These are phyloP conservation scores for Apophysomyces sp. DNA, from an alignment of 371 early-diverging fungal species.

Conservation along the genomic window DNA sequence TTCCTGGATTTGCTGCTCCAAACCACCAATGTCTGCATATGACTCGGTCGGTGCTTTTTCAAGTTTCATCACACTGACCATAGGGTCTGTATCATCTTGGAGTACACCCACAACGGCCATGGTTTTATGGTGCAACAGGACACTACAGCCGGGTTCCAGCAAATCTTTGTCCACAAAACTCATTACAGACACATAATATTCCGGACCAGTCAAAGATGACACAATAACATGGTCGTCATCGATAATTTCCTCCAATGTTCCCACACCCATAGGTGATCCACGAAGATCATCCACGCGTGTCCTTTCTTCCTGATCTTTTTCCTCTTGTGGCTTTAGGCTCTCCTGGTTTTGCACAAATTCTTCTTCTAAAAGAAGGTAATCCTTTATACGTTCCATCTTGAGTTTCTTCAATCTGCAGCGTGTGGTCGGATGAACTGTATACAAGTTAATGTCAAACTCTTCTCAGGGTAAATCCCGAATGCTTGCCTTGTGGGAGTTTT, in stretches of 20 bases:
- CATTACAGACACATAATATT: slow-evolving; percentile 98
- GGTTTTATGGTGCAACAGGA: slow-evolving; percentile 97
- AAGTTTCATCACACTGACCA: slow-evolving; percentile 99
- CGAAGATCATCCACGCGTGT: slow-evolving; percentile 97
- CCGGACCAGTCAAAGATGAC: slow-evolving; percentile 94
- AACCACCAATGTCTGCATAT: slow-evolving; percentile 99
- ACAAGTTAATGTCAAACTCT: background rate
- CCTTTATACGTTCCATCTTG: slow-evolving; percentile 96
- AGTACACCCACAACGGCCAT: slow-evolving; percentile 97
- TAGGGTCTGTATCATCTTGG: slow-evolving; percentile 97
- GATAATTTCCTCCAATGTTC: slow-evolving; percentile 99
- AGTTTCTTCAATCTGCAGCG: slow-evolving; percentile 96
- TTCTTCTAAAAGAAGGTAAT: slow-evolving; percentile 96
- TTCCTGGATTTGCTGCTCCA: slow-evolving; percentile 99
- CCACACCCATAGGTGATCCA: slow-evolving; percentile 99
- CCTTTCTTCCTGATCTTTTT: slow-evolving; percentile 92
- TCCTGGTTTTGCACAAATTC: slow-evolving; percentile 99
- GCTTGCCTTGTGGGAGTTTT: slow-evolving; percentile 88
- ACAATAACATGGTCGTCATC: slow-evolving; percentile 99
- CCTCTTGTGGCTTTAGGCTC: slow-evolving; percentile 93
- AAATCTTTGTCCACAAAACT: slow-evolving; percentile 99
- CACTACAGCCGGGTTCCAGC: slow-evolving; percentile 98
- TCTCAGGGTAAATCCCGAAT: background rate
- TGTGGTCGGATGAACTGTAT: slow-evolving; percentile 91
- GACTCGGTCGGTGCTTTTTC: slow-evolving; percentile 99